Conservation (phyloP, 2,329 filamentous ascomycete genomes). For the Cladosporium phlei region DNA sequence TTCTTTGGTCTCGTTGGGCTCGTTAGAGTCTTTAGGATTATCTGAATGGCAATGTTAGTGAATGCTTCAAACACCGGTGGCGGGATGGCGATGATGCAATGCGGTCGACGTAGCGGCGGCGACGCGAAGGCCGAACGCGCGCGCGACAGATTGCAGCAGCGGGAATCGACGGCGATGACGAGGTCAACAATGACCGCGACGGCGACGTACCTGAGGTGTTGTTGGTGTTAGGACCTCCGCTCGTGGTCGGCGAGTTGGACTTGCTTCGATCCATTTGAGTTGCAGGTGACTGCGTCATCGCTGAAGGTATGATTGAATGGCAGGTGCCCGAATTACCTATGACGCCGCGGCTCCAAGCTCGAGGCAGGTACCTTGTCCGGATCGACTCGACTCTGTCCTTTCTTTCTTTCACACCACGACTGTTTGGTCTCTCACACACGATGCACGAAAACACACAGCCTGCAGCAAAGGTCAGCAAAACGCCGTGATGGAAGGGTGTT, state of each 20-base stretch:
- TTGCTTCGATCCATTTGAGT: slow-evolving; percentile 8
- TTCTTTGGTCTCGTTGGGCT: slow-evolving; percentile 11
- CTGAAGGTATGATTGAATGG: background rate
- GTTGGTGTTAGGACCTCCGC: background rate
- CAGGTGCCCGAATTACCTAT: background rate
- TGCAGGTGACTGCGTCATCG: background rate
- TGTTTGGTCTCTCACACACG: background rate
- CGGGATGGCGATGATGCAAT: background rate
- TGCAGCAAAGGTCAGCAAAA: background rate
- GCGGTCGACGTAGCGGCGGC: background rate
- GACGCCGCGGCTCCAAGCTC: slow-evolving; percentile 4
- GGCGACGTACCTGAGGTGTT: slow-evolving; percentile 9
- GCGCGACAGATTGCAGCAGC: background rate
- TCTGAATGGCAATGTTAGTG: slow-evolving; percentile 9
- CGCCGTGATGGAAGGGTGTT: slow-evolving; percentile 5
- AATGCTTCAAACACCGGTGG: slow-evolving; percentile 5
- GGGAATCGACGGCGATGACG: too few species aligned
- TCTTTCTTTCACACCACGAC: background rate
- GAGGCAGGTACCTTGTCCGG: background rate
- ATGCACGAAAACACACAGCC: too few species aligned
- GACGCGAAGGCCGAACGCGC: background rate
- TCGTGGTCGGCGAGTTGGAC: slow-evolving; percentile 7
- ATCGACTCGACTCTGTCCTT: background rate
- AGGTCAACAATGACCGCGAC: background rate
- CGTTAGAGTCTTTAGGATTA: slow-evolving; percentile 1